These are phyloP conservation scores for Podospora appendiculata DNA, from an alignment of 495 filamentous ascomycete species.

Conservation along the genomic window DNA sequence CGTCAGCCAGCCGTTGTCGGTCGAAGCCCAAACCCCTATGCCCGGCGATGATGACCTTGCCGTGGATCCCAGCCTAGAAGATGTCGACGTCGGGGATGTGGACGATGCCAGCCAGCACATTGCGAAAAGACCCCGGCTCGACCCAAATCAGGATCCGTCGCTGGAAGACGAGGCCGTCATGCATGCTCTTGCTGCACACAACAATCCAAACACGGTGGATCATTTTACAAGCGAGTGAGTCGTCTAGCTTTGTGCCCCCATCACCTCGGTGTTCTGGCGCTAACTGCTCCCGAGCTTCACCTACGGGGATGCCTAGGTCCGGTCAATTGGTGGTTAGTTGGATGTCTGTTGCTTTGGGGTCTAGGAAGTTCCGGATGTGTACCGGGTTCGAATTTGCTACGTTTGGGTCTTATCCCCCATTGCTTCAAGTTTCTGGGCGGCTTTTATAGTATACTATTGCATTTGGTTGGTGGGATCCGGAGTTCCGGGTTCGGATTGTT, in stretches of 20 bases:
- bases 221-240: constrained; percentile 32
- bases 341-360: too few relatives aligned
- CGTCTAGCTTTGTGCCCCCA: not conserved
- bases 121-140: constrained; percentile 31
- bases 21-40: constrained; percentile 12
- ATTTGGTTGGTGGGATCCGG: not conserved
- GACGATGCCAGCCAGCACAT: constrained; percentile 6
- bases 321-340: too few relatives aligned
- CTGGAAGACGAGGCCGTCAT: constrained; percentile 31
- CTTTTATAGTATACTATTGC: not conserved
- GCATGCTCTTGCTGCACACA: constrained; percentile 29
- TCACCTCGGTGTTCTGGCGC: not conserved
- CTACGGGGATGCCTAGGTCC: constrained; percentile 26
- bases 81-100: constrained; percentile 7
- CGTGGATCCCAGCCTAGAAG: constrained; percentile 22
- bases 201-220: constrained; percentile 23
- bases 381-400: too few relatives aligned
- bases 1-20: constrained; percentile 1
- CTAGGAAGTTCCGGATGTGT: too few relatives aligned
- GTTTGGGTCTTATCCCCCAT: too few relatives aligned
- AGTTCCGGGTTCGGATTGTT: not conserved
- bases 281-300: constrained; percentile 9
- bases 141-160: constrained; percentile 17
- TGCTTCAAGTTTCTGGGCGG: not conserved
- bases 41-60: constrained; percentile 13